A percentile compares a stretch with the other conserved stretches of the same genome.
phyloP scores from a whole-genome alignment of 225 moss, liverwort and hornwort genomes.

The Physcomitrium patens region DNA sequence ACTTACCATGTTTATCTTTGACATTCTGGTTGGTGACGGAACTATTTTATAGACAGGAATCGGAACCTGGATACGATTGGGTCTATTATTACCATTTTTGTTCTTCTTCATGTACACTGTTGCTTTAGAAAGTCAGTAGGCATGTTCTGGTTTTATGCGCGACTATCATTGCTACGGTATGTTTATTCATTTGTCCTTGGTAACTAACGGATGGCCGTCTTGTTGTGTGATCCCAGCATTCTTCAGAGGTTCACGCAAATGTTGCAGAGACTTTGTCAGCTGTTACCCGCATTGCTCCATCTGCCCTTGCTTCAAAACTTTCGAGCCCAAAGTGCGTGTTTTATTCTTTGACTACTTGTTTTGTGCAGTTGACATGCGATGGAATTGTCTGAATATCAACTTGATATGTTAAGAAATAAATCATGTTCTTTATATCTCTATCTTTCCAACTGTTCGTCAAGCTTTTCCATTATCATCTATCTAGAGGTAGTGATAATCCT shows the following conservation, averaged over 20 bases:
- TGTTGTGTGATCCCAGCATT: slow-evolving; percentile 62
- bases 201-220: slow-evolving; percentile 20
- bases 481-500: not conserved
- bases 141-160: not conserved
- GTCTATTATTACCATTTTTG: not conserved
- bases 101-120: not conserved
- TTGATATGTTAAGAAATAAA: not conserved
- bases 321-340: slow-evolving; percentile 80
- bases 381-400: not conserved
- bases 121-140: not conserved
- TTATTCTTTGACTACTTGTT: not conserved
- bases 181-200: slow-evolving; percentile 3
- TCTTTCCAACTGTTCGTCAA: not conserved
- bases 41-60: not conserved
- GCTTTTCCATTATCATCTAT: not conserved
- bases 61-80: not conserved
- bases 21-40: not conserved
- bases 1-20: not conserved
- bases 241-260: slow-evolving; percentile 94
- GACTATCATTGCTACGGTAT: not conserved
- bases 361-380: not conserved
- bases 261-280: slow-evolving; percentile 96
- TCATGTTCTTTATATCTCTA: not conserved
- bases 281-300: slow-evolving; percentile 93
- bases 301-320: slow-evolving; percentile 94